phyloP scores from a whole-genome alignment of 192 early-diverging fungal species.

The Helicostylum pulchrum region DNA sequence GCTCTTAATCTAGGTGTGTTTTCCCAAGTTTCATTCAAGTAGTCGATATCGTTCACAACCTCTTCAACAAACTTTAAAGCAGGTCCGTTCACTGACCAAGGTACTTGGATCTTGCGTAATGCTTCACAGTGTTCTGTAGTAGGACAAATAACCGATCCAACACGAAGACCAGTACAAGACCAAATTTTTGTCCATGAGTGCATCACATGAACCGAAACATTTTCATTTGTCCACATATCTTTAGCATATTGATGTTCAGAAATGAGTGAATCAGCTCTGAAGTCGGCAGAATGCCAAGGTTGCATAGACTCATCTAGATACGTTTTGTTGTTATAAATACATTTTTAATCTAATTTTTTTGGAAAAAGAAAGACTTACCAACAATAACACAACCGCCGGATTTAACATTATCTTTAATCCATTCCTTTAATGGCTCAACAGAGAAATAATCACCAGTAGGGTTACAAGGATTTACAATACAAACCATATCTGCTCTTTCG shows the following conservation, averaged over 20 bases:
- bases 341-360: not conserved
- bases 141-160: conserved; percentile 86
- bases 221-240: conserved; percentile 55
- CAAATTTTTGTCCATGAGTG: conserved; percentile 95
- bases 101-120: conserved; percentile 80
- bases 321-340: no score
- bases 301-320: conserved; percentile 88
- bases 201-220: conserved; percentile 81
- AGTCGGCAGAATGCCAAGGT: conserved; percentile 82
- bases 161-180: conserved; percentile 87
- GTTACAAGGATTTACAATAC: conserved; percentile 92
- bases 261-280: conserved; percentile 79
- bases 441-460: conserved; percentile 85
- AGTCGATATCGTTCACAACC: conserved; percentile 67
- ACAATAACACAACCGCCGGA: conserved; percentile 80
- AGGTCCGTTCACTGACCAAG: conserved; percentile 90
- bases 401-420: conserved; percentile 72
- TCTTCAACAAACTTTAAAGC: conserved; percentile 81
- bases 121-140: conserved; percentile 68
- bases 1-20: conserved; percentile 68
- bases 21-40: conserved; percentile 76
- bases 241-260: conserved; percentile 67
- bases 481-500: conserved; percentile 66
- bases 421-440: conserved; percentile 68
- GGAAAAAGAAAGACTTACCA: conserved; percentile 58